Evolutionary conservation across 1,284 basidiomycete genomes (phyloP), one percentile per base, ranked within the genome.

Genomic region (Amylostereum areolatum): DNA sequence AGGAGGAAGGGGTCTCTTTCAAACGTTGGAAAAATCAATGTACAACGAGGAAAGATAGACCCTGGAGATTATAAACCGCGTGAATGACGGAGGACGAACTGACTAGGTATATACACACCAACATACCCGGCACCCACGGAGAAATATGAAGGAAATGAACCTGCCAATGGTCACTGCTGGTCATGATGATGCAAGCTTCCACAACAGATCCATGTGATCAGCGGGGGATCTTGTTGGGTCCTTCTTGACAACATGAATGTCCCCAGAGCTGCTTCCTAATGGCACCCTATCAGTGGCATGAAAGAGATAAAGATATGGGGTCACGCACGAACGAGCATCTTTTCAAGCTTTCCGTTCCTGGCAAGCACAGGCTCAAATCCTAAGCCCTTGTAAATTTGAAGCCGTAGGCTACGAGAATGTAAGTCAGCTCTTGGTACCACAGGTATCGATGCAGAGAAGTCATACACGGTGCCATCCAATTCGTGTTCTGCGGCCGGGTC

Each of bases 241-340:
- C 5, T 67, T 65, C 5, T 58, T 57, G 7, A 69, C 59, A 47
- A 66, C 67, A 53, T 86, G 75, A 5, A 87, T 66, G 55, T 87
- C 81, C 2, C 80, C 80, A 4, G 81, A 81, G 8, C 27, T n/a
- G 30, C 54, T 53, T 44, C 52, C 55, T 56, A 31, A 24, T 18
- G 18, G 31, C 27, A 30, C 27, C 32, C 7, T 12, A 28, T 10
- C 12, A 84, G 47, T 40, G 43, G 9, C 32, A 36, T 30, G 11
- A 32, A 33, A 18, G 37, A 33, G 18, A 18, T 35, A 12, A 10
- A 8, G 25, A 47, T 7, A 34, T 7, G 33, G 31, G 46, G n/a
- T 10, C 4, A 78, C 85, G 62, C 60, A 88, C 84, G 72, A 57
- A 89, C 69, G 57, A 89, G 74, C 66, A 89, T 78, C 59, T 83